Evolutionary conservation across 2,329 filamentous ascomycete genomes (phyloP), one percentile per base, ranked within the genome.

Genomic region (Penicillium sp.): DNA sequence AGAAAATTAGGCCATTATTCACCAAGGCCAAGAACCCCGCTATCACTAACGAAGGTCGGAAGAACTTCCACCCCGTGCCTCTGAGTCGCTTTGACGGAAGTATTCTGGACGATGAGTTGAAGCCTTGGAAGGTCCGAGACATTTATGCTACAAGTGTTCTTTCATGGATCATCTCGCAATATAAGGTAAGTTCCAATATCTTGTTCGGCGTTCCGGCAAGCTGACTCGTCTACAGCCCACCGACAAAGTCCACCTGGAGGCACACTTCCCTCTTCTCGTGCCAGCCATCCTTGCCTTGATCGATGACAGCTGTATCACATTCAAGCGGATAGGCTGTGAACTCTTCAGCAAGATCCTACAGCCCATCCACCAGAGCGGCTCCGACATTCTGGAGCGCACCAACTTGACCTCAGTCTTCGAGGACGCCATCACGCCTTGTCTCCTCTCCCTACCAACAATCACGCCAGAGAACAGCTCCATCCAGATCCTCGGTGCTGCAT

Each of bases 371-470:
- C 54, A 70, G 54, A 72, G 71, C 54, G 67, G 69, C 54, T 78
- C 75, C 3, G 72, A 75, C 49, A 77, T 80, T 16, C 70, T 81
- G 7, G 66, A 65, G 18, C 72, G 75, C 22, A 79, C 77, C 7
- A 79, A 79, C 55, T 70, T 81, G 16, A 73, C 73, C 27, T 77
- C 78, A 2, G 78, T 80, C 55, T 80, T 80, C 59, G 71, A 77
- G 66, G 77, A 80, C 43, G 78, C 78, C 24, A 62, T 81, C 36
- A 71, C 68, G 16, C 90, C 91, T 0, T 86, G 87, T 37, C 82
- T 96, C n/a, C 82, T 89, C 7, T 90, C 87, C 67, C 81, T 96
- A 6, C 93, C 94, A 0, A 86, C 83, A 13, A 78, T 96, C 43
- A 96, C 91, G 0, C 87, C 90, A 0, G 89, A 91, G 68, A 71